Conservation (phyloP, 1,284 basidiomycete species). For the Marasmius sp. region DNA sequence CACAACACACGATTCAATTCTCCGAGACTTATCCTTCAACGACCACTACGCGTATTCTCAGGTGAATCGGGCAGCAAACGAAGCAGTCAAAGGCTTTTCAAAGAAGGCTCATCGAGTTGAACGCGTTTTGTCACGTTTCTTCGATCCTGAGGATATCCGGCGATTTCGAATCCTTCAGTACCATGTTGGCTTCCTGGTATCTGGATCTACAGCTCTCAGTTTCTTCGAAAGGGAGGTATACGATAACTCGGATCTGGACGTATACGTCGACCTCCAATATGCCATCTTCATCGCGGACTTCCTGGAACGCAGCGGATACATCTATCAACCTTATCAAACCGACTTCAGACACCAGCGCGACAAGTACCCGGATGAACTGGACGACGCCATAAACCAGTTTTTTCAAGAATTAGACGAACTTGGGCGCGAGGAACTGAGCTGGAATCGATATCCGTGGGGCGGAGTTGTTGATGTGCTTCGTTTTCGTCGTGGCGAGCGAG, state of each 20-base stretch:
- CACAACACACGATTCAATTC: background rate
- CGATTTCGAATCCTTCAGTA: background rate
- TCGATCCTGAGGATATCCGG: background rate
- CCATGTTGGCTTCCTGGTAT: background rate
- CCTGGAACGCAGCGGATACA: background rate
- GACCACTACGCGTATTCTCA: background rate
- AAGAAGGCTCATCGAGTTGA: background rate
- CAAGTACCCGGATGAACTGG: background rate
- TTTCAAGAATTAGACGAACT: background rate
- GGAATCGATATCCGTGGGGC: background rate
- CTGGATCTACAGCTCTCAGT: constrained; percentile 2
- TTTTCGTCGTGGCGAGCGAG: background rate
- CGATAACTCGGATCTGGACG: background rate
- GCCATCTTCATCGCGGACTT: background rate
- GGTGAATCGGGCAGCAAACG: background rate
- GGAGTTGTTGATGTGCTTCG: background rate
- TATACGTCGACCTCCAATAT: background rate
- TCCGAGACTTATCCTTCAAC: background rate
- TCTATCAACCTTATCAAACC: background rate
- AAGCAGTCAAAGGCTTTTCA: background rate
- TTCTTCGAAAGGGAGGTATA: background rate
- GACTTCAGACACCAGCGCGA: background rate
- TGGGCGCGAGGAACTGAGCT: too few relatives aligned
- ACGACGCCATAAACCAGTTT: background rate
- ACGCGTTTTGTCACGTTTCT: background rate